phyloP scores from a whole-genome alignment of 768 basidiomycete species.

The Termitomyces sp. region DNA sequence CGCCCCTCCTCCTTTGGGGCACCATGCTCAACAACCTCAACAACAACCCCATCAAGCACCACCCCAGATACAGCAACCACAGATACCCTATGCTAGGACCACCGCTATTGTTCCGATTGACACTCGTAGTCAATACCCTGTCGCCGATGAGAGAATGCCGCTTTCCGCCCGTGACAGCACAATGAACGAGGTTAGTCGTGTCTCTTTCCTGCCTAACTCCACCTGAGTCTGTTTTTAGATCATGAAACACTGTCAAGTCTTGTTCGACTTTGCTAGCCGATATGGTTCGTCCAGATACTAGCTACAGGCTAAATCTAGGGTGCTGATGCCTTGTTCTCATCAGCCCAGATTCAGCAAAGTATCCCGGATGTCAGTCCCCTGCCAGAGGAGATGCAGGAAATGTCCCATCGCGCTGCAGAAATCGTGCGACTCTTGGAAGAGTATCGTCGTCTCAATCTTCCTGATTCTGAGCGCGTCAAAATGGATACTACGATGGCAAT shows the following conservation, averaged over 20 bases:
- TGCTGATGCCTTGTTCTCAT: conserved; percentile 10
- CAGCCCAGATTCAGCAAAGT: conserved; percentile 45
- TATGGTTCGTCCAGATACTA: conserved; percentile 48
- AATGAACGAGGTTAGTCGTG: conserved; percentile 41
- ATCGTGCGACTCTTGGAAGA: conserved; percentile 72
- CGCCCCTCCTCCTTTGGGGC: conserved; percentile 12
- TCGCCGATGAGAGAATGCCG: conserved; percentile 34
- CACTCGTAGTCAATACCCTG: conserved; percentile 33
- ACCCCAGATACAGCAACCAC: conserved; percentile 25
- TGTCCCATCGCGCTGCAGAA: conserved; percentile 62
- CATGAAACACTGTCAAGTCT: conserved; percentile 54
- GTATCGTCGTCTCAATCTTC: conserved; percentile 42
- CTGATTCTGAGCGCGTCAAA: conserved; percentile 36
- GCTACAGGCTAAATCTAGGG: neutral
- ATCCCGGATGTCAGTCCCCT: conserved; percentile 51
- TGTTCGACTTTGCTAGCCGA: conserved; percentile 65
- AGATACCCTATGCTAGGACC: conserved; percentile 35
- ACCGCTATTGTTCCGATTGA: conserved; percentile 46
- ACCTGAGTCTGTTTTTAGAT: conserved; percentile 41
- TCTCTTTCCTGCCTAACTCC: neutral
- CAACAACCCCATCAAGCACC: conserved; percentile 19
- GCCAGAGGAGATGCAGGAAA: conserved; percentile 60
- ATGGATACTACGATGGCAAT: conserved; percentile 28
- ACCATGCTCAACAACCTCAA: conserved; percentile 16
- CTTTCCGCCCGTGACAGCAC: conserved; percentile 33